Base-by-base conservation (phyloP, 176 grass and related monocot species). In the Rhynchospora pubera region DNA sequence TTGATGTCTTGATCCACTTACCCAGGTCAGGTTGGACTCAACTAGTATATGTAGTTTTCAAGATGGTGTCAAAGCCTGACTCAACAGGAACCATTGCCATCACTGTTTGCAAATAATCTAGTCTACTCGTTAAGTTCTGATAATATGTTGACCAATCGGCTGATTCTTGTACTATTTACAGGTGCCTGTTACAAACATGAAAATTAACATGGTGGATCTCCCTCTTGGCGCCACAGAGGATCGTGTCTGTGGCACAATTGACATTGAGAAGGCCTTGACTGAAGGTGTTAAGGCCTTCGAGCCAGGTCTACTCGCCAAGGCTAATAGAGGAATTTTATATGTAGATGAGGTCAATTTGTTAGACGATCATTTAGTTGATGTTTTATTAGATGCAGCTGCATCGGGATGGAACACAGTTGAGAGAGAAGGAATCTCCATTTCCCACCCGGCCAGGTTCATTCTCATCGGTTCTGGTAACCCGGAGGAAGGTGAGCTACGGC, bases 231-330 rank as follows among this genome's bases (percentile, higher is more conserved):
- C 96, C 87, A 99, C 96, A 4, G 96, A 99, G 80, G 96, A 99
- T 78, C 83, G 96, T 62, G 96, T 99, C 42, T 99, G 96, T 59
- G 96, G 96, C 84, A 99, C 96, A 15, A 99, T 99, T n/a, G 96
- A 99, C 86, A 99, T 99, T 1, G 96, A 99, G 86, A 99, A 99
- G 87, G 96, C 96, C 4, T 93, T 99, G 58, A 95, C 96, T 0
- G 96, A 99, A 55, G 96, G 96, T 22, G 92, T 99, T 84, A 99
- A 99, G 89, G 96, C 96, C 1, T 99, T 99, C 13, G 96, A 99
- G 82, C 96, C 96, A 0, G 96, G 96, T 4, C 57, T 99, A 78
- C 92, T 99, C 3, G 96, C 96, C 19, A 99, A 99, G 86, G 96
- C 96, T 83, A 99, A 99, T 4, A 85, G 96, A 81, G 96, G 96